Percentiles rank a stretch among this genome's conserved stretches.
Evolutionary conservation across 257 asterid species (phyloP).

Genomic region (Fraxinus pennsylvanica): DNA sequence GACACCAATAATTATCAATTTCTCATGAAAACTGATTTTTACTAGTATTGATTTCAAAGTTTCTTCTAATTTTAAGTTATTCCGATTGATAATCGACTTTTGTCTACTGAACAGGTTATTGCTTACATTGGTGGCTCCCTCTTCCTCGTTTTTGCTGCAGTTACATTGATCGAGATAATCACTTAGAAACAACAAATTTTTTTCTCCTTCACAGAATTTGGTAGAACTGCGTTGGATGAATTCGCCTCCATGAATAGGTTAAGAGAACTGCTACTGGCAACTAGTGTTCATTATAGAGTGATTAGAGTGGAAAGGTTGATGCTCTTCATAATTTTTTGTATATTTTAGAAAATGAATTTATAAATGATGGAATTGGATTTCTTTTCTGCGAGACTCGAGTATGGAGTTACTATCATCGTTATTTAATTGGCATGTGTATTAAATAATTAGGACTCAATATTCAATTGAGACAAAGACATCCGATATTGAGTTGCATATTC

Average conservation of each 20-base stretch:
- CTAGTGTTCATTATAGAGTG: background rate
- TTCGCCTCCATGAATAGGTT: background rate
- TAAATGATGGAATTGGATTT: background rate
- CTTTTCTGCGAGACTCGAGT: background rate
- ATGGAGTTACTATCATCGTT: too few relatives aligned
- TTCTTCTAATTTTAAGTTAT: background rate
- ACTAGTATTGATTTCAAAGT: background rate
- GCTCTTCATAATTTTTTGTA: background rate
- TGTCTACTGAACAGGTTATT: slow-evolving; percentile 47
- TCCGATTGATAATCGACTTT: background rate
- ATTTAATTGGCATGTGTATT: too few relatives aligned
- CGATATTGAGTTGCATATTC: too few relatives aligned
- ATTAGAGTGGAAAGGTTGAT: background rate
- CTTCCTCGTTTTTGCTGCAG: slow-evolving; percentile 78
- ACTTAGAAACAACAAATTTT: slow-evolving; percentile 25
- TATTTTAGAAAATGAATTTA: background rate
- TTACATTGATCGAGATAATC: slow-evolving; percentile 66
- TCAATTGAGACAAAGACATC: too few relatives aligned
- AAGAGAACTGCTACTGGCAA: background rate
- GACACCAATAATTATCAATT: too few relatives aligned
- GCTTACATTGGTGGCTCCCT: slow-evolving; percentile 81
- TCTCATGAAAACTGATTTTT: background rate
- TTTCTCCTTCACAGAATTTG: background rate
- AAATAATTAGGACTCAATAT: too few relatives aligned
- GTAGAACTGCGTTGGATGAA: background rate